Evolutionary conservation across 805 yeast genomes (phyloP), one percentile per base, ranked within the genome.

Genomic region (Ogataea trehalophila): DNA sequence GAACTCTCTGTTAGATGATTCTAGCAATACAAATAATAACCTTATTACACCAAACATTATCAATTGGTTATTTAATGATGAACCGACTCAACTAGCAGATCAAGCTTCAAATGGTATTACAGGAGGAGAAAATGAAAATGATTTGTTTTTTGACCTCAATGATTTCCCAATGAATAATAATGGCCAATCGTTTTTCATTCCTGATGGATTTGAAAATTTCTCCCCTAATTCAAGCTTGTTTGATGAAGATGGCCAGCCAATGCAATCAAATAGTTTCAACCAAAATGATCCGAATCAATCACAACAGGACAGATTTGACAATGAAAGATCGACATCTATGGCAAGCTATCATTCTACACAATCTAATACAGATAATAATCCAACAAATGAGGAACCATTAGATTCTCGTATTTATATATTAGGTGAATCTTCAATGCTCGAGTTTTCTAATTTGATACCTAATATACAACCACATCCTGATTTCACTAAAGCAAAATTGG

Each of bases 1-100:
- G 9, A 26, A 26, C 9, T 9, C 31, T 6, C 7, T 26, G 31
- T 26, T 26, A 26, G 31, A 26, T 26, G 31, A 26, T 26, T 9
- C 11, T 26, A 26, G 31, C 13, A 26, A 26, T 26, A 26, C 31
- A 26, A 26, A 26, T 11, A 26, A 9, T 26, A 26, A 6, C 9
- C 11, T 11, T 26, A 11, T 26, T 26, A 26, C 39, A 18, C 62
- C 63, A 5, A 56, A 53, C 39, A 45, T 64, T 22, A 47, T 63
- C 20, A 57, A 49, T 41, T 64, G 68, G 68, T 49, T 63, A 13
- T 61, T 64, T 40, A 55, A 55, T 22, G 67, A 63, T 13, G 49
- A 52, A 13, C 47, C 44, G 23, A 22, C 16, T n/a, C 11, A 13
- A 39, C 22, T 13, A 8, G 35, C 33, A 3, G 42, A 44, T 34